These are phyloP conservation scores for Myrica gale DNA, from an alignment of 306 rosid genomes.

Conservation along the genomic window DNA sequence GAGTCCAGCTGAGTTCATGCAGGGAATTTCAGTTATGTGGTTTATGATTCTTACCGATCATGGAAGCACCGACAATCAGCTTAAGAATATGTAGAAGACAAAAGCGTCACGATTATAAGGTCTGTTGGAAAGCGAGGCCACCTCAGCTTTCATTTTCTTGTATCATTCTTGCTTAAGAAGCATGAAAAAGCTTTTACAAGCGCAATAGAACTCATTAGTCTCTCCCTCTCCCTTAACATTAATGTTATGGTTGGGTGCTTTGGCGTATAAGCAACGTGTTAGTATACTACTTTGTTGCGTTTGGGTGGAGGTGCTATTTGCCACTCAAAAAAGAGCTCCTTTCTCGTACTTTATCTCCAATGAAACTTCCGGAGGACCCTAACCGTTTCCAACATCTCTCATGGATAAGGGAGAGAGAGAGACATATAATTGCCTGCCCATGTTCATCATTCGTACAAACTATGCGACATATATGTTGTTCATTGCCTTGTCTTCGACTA, in stretches of 20 bases:
- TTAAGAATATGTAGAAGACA: conserved; percentile 45
- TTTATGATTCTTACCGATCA: conserved; percentile 35
- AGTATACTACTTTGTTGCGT: conserved; percentile 35
- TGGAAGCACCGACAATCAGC: conserved; percentile 27
- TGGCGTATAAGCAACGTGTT: conserved; percentile 94
- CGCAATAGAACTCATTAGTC: conserved; percentile 33
- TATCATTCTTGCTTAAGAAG: conserved; percentile 72
- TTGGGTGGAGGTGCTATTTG: conserved; percentile 53
- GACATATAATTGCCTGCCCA: conserved; percentile 26
- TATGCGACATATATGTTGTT: not conserved
- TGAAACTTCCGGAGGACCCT: conserved; percentile 69
- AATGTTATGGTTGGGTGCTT: conserved; percentile 88
- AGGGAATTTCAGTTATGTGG: conserved; percentile 23
- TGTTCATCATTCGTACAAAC: conserved; percentile 11
- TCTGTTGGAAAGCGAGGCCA: conserved; percentile 73
- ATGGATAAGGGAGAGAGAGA: conserved; percentile 28
- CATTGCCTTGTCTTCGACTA: not conserved
- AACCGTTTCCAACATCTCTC: conserved; percentile 43
- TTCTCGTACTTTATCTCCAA: conserved; percentile 42
- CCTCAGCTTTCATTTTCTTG: conserved; percentile 45
- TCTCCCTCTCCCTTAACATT: conserved; percentile 39
- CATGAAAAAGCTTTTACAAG: conserved; percentile 51
- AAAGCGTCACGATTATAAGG: conserved; percentile 52
- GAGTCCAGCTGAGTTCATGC: conserved; percentile 11
- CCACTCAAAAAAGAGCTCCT: conserved; percentile 38